Base-by-base conservation (phyloP, 331 rosid genomes). In the Telfairia occidentalis region DNA sequence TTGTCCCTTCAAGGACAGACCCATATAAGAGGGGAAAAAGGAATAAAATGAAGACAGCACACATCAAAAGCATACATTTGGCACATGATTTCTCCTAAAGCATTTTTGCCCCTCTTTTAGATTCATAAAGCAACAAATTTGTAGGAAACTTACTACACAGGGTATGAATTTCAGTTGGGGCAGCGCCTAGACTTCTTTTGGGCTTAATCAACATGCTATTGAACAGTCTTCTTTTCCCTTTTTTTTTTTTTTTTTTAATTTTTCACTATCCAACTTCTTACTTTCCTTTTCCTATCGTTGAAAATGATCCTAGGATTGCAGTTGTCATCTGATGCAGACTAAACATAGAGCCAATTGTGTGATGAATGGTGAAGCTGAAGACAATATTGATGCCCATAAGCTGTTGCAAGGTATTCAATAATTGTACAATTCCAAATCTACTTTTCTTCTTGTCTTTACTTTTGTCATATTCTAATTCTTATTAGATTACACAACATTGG, bases 1-100 rank as follows among this genome's bases (percentile, higher is more conserved):
- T 48, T 30, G 76, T 2, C 60, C 76, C 76, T 46, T 71, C 60
- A 71, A 46, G 43, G 59, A 71, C 29, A 48, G 59, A 71, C 75
- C 75, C 73, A 42, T 12, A 1, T 12, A 38, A 64, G 71, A 65
- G 72, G 50, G 18, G 49, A 28, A 45, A 10, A 45, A 45, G 58
- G 57, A 42, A 42, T 58, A 70, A 24, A 45, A 70, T 70, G 40
- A 15, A 29, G 75, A 45, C 75, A 70, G 55, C 58, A 8, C 13
- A 48, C 60, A 48, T 48, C 59, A 49, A 30, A 71, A 71, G 45
- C 60, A 48, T 49, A 48, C 76, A 48, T 18, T n/a, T 7, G 29
- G 9, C 76, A 29, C 76, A 71, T 71, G 60, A 48, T 71, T 71
- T 50, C 43, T 71, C 45, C 29, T 71, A 49, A 30, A 24, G 52